Evolutionary conservation across 192 early-diverging fungal species (phyloP), one percentile per base, ranked within the genome.

Genomic region (Podila horticola): DNA sequence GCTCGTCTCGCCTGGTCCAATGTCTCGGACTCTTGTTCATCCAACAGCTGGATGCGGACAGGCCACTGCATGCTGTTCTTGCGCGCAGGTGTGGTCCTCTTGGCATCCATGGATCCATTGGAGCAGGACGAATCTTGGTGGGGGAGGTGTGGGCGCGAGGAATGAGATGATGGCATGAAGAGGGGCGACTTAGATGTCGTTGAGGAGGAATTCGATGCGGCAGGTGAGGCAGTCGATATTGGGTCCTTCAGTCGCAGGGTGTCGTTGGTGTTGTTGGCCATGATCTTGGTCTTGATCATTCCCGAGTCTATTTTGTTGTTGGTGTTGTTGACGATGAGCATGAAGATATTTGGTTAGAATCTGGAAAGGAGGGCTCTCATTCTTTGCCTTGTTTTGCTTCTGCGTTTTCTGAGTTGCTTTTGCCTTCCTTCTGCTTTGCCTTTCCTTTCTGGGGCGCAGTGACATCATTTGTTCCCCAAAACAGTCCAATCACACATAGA

Each of bases 21-120:
- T 30, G 57, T 61, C 31, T 72, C 66, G 17, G 66, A 81, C 24
- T 81, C 77, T 17, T 45, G 61, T 17, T 72, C 58, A 26, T 81
- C 77, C 24, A 81, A 52, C 5, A 81, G 13, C 52, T 81, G 70
- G 50, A 81, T 81, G 12, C 62, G 61, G 36, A 81, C 71, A 9
- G 71, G 71, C 0, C 77, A 61, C 28, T 81, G 71, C n/a, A 65
- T 29, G 11, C 66, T 64, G 28, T 73, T 81, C 50, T 64, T 79
- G 41, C 28, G 28, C 15, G 15, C 55, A 60, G 58, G 50, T 48
- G 12, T 33, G 60, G 31, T 64, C 33, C 33, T 41, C 10, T 45
- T 20, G 48, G 15, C 29, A 19, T 19, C n/a, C 5, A 30, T 58
- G 66, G 22, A 24, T 26, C 20, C 22, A 26, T 41, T 24, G 8